Evolutionary conservation across 192 early-diverging fungal genomes (phyloP), one percentile per base, ranked within the genome.

Genomic region (Backusella liffmaniae): DNA sequence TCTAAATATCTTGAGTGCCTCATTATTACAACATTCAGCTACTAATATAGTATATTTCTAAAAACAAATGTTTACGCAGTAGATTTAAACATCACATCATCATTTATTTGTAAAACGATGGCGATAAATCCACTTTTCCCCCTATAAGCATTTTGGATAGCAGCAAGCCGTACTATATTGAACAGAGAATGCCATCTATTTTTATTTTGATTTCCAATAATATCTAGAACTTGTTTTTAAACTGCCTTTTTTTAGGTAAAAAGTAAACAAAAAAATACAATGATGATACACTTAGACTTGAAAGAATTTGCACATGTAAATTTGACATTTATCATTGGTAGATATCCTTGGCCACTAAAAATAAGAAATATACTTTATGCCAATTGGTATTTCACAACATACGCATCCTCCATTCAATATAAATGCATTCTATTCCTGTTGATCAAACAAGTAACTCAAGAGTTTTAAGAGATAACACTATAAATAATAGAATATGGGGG

Each of bases 171-270:
- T 29, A 12, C 56, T 12, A 62, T 62, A 7, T 29, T 62, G 56
- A 62, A 62, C 56, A 62, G 56, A 62, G 12, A 62, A 62, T 62
- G n/a, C 4, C 23, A 12, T 62, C 56, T 62, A 62, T 62, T 62
- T 62, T 29, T 62, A 62, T 62, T 62, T 62, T 29, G 10, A 62
- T 62, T 62, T 29, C 56, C 56, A 62, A 62, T 62, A 62, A 62
- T 62, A 62, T 62, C 56, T 62, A 62, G 56, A 62, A 12, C 21
- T 62, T 62, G 23, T 62, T 62, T 62, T 62, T 56, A 56, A 62
- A 4, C 56, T 62, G 4, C 56, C 56, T 62, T 62, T 59, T 59
- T 62, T 26, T 23, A 21, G 23, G 21, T 16, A 49, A 49, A 49
- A 53, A 32, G 32, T 32, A 32, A 39, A 39, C 10, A 39, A 39